phyloP scores from a whole-genome alignment of 768 basidiomycete species.

The Albatrellus ellisii region DNA sequence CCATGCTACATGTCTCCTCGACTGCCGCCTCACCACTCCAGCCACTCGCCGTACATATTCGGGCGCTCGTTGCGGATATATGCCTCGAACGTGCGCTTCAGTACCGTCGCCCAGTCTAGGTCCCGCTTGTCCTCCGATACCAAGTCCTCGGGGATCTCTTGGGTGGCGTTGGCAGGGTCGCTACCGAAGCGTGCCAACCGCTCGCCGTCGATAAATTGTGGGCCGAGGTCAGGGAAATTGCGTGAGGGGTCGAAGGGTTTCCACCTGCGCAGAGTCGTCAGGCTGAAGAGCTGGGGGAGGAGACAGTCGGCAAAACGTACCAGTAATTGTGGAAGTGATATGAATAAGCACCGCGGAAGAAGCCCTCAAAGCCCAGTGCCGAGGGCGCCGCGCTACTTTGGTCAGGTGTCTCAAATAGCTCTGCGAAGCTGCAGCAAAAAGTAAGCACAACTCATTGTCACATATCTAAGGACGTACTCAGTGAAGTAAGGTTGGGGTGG shows the following conservation, averaged over 20 bases:
- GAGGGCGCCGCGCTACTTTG: conserved; percentile 70
- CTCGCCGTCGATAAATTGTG: conserved; percentile 67
- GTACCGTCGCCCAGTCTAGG: conserved; percentile 83
- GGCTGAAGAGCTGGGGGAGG: not conserved
- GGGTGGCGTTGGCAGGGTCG: conserved; percentile 12
- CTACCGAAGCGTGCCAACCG: conserved; percentile 38
- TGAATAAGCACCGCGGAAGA: conserved; percentile 91
- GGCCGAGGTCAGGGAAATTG: conserved; percentile 93
- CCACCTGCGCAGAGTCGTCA: conserved; percentile 52
- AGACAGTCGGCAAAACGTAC: conserved; percentile 27
- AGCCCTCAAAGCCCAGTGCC: conserved; percentile 85
- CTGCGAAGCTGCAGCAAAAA: conserved; percentile 47
- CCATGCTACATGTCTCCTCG: not conserved
- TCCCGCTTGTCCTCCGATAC: conserved; percentile 64
- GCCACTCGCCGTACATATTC: conserved; percentile 90
- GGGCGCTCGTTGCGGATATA: conserved; percentile 85
- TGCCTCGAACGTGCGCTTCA: conserved; percentile 92
- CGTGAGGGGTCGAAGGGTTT: conserved; percentile 83
- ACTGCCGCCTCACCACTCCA: conserved; percentile 26
- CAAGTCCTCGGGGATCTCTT: conserved; percentile 26
- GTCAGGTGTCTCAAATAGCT: conserved; percentile 78
- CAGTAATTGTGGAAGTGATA: conserved; percentile 97
- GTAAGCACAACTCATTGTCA: conserved; percentile 3
- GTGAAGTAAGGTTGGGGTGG: conserved; percentile 93
- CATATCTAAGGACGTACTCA: conserved; percentile 33